Conservation (phyloP, 2,329 filamentous ascomycete species). For the Ceratocystis lukuohia region DNA sequence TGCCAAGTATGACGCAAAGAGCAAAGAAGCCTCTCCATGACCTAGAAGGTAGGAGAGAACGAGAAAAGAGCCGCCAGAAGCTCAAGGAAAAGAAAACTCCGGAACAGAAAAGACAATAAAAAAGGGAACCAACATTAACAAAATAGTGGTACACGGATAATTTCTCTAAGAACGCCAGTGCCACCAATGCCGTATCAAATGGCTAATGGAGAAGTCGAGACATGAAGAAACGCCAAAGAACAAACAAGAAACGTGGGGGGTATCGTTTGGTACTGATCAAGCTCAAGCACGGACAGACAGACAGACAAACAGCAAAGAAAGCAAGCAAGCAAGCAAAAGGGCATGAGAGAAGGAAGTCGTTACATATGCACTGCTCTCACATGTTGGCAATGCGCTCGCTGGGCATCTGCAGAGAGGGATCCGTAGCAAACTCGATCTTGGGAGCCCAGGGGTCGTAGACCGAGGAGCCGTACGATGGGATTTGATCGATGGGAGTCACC, state of each 20-base stretch:
- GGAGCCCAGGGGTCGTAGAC: slow-evolving; percentile 40
- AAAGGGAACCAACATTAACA: slow-evolving; percentile 12
- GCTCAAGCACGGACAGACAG: slow-evolving; percentile 16
- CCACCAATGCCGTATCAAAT: slow-evolving; percentile 10
- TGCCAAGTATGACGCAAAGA: slow-evolving; percentile 10
- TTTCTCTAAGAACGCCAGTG: slow-evolving; percentile 12
- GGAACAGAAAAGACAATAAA: slow-evolving; percentile 12
- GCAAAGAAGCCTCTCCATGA: slow-evolving; percentile 11
- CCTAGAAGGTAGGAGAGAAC: slow-evolving; percentile 2
- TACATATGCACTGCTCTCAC: slow-evolving; percentile 26
- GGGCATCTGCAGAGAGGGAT: slow-evolving; percentile 45
- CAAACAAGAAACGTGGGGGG: slow-evolving; percentile 20
- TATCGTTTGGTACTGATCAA: slow-evolving; percentile 21
- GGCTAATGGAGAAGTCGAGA: slow-evolving; percentile 10
- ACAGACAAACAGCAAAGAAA: slow-evolving; percentile 15
- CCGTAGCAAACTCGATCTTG: slow-evolving; percentile 43
- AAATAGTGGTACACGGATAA: slow-evolving; percentile 19
- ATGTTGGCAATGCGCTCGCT: slow-evolving; percentile 45
- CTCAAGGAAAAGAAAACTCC: slow-evolving; percentile 12
- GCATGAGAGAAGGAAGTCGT: slow-evolving; percentile 3
- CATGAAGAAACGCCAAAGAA: slow-evolving; percentile 16
- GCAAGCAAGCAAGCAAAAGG: slow-evolving; percentile 15
- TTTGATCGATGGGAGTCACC: slow-evolving; percentile 39
- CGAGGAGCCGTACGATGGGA: slow-evolving; percentile 37
- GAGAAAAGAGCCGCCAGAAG: slow-evolving; percentile 9